Percentiles rank a stretch among this genome's conserved stretches.
Conservation (phyloP, 192 early-diverging fungal species). For the Coemansia sp. region DNA sequence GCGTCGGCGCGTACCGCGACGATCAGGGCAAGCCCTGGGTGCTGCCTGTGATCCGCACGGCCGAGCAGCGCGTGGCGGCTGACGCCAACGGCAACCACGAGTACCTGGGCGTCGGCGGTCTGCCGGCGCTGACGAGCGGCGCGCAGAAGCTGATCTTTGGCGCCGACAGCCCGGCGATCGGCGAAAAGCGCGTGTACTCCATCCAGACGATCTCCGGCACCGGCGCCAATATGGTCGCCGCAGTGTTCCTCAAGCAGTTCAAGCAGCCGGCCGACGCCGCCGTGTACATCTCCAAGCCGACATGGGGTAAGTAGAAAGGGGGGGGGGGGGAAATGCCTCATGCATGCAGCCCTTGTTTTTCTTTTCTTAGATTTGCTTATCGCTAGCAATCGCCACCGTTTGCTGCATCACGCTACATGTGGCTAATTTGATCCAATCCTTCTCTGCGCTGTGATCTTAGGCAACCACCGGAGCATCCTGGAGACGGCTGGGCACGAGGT, state of each 20-base stretch:
- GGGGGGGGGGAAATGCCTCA: no score
- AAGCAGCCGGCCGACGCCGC: conserved; percentile 58
- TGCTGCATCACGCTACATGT: not conserved
- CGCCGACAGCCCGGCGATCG: conserved; percentile 64
- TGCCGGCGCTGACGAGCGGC: conserved; percentile 73
- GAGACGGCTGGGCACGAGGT: conserved; percentile 79
- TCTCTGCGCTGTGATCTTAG: conserved; percentile 22
- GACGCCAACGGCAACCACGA: conserved; percentile 85
- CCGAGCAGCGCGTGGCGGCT: conserved; percentile 67
- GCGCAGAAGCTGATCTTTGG: conserved; percentile 84
- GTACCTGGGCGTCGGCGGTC: conserved; percentile 88
- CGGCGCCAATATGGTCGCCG: conserved; percentile 85
- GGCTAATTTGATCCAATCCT: not conserved
- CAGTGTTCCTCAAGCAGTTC: conserved; percentile 76
- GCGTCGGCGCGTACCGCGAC: conserved; percentile 95
- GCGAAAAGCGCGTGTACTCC: conserved; percentile 65
- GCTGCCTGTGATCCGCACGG: conserved; percentile 91
- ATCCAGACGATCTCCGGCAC: conserved; percentile 96
- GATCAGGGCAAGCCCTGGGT: conserved; percentile 93
- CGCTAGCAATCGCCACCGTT: conserved; percentile 7
- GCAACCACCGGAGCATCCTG: conserved; percentile 90
- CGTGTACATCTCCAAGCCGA: conserved; percentile 91
- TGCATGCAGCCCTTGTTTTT: no score
- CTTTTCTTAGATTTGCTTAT: not conserved
- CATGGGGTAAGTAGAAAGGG: conserved; percentile 87